Base-by-base conservation (phyloP, 306 rosid species). In the Cyamopsis tetragonoloba region DNA sequence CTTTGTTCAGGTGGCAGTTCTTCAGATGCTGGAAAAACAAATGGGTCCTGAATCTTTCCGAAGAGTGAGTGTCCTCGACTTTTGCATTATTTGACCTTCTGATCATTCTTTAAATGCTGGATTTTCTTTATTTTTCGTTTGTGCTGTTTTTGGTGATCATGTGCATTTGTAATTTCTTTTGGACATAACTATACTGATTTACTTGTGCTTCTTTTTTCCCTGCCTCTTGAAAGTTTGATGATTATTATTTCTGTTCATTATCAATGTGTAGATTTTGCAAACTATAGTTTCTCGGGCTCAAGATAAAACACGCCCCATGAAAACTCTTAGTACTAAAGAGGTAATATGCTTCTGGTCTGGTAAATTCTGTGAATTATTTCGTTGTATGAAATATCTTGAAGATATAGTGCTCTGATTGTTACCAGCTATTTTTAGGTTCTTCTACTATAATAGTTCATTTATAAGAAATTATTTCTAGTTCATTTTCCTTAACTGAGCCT, bases 1-100 rank as follows among this genome's bases (percentile, higher is more conserved):
- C 71, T 58, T 14, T 56, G 49, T 71, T 50, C 76, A 93, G 99
- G 97, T 93, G 73, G 96, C 99, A 23, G 79, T 90, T 82, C 93
- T 90, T 85, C 97, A 93, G 77, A 90, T 93, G 97, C 68, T 93
- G 85, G 99, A 93, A 81, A 93, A 93, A 83, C 97, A 93, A 76
- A 93, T 93, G 99, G 99, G 99, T 56, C 96, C 97, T 0, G 99
- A 93, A 83, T 89, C 91, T 44, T 93, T 93, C 63, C 96, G 99
- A 24, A 90, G 87, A 81, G 99, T 93, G 77, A 86, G 81, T 30
- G 44, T 77, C 37, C 71, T 72, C 43, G 48, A 32, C 67, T 39
- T 31, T 74, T 76, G 10, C 59, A 19, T 15, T 50, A 22, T 56
- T 78, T 39, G 8, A 49, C 13, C 23, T 23, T 46, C 43, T 26